phyloP scores from a whole-genome alignment of 306 rosid species.

The Macrotyloma uniflorum region DNA sequence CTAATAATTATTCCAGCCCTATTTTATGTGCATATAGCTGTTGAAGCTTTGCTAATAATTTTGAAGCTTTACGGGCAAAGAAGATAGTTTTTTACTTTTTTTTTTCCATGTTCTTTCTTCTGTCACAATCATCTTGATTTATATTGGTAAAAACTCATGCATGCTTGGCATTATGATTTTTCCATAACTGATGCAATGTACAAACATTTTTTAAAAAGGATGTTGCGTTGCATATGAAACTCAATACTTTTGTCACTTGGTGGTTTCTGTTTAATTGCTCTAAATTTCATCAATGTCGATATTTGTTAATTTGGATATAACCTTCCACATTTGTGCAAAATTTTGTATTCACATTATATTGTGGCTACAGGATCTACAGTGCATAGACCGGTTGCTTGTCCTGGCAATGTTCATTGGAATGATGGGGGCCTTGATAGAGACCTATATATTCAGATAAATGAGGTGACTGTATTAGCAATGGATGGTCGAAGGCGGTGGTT shows the following conservation, averaged over 20 bases:
- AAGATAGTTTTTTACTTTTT: constrained; percentile 14
- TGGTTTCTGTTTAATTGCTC: constrained; percentile 26
- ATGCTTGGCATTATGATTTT: constrained; percentile 4
- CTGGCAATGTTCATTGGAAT: constrained; percentile 74
- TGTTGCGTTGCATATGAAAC: constrained; percentile 22
- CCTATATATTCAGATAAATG: constrained; percentile 73
- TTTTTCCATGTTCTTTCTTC: constrained; percentile 28
- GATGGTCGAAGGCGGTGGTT: constrained; percentile 99
- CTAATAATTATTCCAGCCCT: constrained; percentile 10
- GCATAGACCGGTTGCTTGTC: constrained; percentile 61
- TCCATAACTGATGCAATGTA: neutral
- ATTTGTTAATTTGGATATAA: constrained; percentile 21
- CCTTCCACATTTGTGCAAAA: constrained; percentile 25
- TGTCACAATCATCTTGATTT: neutral
- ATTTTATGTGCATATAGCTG: constrained; percentile 6
- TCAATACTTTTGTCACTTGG: constrained; percentile 9
- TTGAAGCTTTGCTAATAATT: constrained; percentile 15
- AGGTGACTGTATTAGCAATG: constrained; percentile 93
- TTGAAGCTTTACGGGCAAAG: constrained; percentile 22
- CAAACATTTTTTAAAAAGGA: constrained; percentile 15
- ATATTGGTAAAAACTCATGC: neutral
- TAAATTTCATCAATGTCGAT: constrained; percentile 6
- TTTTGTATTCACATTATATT: neutral
- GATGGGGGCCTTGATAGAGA: constrained; percentile 96
- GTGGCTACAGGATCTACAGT: constrained; percentile 60